These are phyloP conservation scores for Tremella yokohamensis DNA, from an alignment of 768 basidiomycete species.

Conservation along the genomic window DNA sequence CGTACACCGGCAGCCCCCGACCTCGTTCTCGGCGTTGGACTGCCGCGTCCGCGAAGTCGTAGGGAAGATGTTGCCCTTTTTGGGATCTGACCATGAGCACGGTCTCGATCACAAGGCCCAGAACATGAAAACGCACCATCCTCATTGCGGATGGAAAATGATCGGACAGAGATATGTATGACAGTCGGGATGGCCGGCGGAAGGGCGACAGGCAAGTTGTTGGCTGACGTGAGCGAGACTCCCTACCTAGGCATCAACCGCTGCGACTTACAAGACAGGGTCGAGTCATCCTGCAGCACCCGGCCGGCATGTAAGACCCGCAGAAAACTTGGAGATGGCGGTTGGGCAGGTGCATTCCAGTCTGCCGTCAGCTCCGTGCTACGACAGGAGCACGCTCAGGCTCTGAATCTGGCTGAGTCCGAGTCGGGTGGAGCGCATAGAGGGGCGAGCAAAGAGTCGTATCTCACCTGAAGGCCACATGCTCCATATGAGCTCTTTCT, in stretches of 20 bases:
- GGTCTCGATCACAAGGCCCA: not conserved
- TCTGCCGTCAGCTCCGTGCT: slow-evolving; percentile 12
- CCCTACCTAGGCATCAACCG: not conserved
- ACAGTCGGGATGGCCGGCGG: slow-evolving; percentile 35
- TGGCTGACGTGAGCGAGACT: slow-evolving; percentile 21
- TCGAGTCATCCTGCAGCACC: slow-evolving; percentile 45
- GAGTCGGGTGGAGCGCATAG: not conserved
- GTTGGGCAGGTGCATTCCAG: slow-evolving; percentile 36
- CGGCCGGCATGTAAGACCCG: slow-evolving; percentile 39
- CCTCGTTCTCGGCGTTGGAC: not conserved
- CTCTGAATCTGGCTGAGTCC: not conserved
- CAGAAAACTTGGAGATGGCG: slow-evolving; percentile 39
- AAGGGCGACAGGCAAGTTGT: slow-evolving; percentile 34
- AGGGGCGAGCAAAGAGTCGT: not conserved
- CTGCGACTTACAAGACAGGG: slow-evolving; percentile 32
- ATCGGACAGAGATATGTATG: slow-evolving; percentile 45
- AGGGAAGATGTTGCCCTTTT: slow-evolving; percentile 1
- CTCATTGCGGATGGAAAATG: slow-evolving; percentile 42
- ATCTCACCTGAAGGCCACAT: slow-evolving; percentile 40
- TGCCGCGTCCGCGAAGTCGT: not conserved
- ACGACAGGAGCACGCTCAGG: too few relatives aligned
- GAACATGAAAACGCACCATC: slow-evolving; percentile 26
- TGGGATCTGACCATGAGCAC: slow-evolving; percentile 4
- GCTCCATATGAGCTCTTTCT: slow-evolving; percentile 40
- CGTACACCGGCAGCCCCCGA: not conserved